These are phyloP conservation scores for Trichosporon sp. DNA, from an alignment of 1,284 basidiomycete genomes.

Conservation along the genomic window DNA sequence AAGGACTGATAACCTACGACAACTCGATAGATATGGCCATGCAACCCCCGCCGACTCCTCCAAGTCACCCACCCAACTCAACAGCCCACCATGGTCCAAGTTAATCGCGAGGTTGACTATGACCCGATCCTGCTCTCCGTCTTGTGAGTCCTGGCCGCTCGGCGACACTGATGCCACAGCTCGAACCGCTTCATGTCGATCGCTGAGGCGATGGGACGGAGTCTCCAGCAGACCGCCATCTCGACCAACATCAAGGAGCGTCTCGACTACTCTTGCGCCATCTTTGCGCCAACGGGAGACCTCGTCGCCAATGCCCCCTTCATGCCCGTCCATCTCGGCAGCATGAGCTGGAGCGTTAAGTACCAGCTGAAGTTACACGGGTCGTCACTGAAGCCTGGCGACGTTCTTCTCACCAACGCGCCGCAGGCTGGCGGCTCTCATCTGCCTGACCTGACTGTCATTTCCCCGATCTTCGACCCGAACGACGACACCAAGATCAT, in stretches of 20 bases:
- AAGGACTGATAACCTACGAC: neutral
- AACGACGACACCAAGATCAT: conserved; percentile 41
- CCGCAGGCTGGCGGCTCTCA: conserved; percentile 49
- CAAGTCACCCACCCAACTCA: neutral
- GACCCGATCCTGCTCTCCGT: conserved; percentile 46
- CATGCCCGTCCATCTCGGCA: conserved; percentile 61
- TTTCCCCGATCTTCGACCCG: conserved; percentile 48
- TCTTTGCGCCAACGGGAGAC: conserved; percentile 58
- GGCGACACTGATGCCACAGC: conserved; percentile 19
- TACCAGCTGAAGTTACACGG: conserved; percentile 56
- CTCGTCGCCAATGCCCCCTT: conserved; percentile 62
- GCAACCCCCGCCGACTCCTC: neutral
- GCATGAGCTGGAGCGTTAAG: conserved; percentile 50
- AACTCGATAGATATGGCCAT: neutral
- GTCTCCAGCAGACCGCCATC: conserved; percentile 60
- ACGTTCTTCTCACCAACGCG: conserved; percentile 60
- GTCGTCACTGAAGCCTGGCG: conserved; percentile 52
- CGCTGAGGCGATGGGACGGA: conserved; percentile 61
- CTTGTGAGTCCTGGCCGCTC: conserved; percentile 34
- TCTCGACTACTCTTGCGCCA: conserved; percentile 59
- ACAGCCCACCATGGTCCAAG: conserved; percentile 7
- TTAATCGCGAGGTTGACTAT: conserved; percentile 27
- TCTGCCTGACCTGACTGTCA: conserved; percentile 49
- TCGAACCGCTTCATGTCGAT: conserved; percentile 40
- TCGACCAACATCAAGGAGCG: conserved; percentile 54